Conservation (phyloP, 495 filamentous ascomycete genomes). For the Trichoderma asperelloides region DNA sequence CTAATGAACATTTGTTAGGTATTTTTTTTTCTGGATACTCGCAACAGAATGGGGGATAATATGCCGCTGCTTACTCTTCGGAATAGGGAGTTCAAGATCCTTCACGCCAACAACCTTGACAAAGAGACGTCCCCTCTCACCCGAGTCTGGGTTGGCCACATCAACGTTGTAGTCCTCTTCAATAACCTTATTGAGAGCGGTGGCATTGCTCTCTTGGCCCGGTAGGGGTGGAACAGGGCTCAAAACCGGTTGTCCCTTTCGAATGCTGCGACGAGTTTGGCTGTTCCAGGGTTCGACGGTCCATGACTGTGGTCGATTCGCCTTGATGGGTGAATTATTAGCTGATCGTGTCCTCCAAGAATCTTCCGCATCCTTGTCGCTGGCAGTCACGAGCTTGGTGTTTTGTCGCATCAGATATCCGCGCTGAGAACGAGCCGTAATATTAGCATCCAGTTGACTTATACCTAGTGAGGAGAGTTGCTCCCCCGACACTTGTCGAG, state of each 20-base stretch:
- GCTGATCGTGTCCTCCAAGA: conserved; percentile 51
- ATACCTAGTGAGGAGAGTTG: conserved; percentile 15
- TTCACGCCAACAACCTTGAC: conserved; percentile 97
- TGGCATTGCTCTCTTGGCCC: conserved; percentile 72
- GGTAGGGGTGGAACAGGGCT: conserved; percentile 68
- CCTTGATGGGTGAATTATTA: conserved; percentile 64
- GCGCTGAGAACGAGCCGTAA: conserved; percentile 58
- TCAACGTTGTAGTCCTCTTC: conserved; percentile 47
- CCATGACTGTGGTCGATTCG: conserved; percentile 70
- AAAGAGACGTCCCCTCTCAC: conserved; percentile 86
- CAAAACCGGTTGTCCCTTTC: conserved; percentile 41
- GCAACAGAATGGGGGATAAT: no score
- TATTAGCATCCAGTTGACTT: conserved; percentile 45
- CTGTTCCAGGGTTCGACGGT: conserved; percentile 96
- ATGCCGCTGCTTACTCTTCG: conserved; percentile 57
- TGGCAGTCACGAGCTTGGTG: conserved; percentile 92
- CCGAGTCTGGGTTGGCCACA: conserved; percentile 59
- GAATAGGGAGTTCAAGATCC: conserved; percentile 83
- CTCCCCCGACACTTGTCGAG: conserved; percentile 17
- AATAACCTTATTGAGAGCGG: conserved; percentile 47
- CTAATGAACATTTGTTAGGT: conserved; percentile 35
- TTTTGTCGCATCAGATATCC: conserved; percentile 98
- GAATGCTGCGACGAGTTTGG: conserved; percentile 56
- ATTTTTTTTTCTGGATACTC: no score
- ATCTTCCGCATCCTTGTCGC: conserved; percentile 49